Evolutionary conservation across 768 basidiomycete species (phyloP).

Genomic region (Leccinum rimulosum): DNA sequence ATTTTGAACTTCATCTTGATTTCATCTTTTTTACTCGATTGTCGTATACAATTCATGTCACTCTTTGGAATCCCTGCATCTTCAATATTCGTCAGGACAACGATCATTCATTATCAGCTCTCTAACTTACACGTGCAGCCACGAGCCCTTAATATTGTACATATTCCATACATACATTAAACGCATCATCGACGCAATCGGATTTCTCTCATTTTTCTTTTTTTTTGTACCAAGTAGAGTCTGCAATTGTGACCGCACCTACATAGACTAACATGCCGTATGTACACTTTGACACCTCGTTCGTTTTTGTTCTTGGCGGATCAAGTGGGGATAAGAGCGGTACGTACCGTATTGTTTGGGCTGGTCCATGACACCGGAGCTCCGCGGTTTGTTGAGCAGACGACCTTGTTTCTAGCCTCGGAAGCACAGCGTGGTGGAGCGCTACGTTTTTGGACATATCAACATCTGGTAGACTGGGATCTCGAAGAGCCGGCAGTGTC

Average conservation of each 20-base stretch:
- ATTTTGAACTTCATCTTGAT: constrained; percentile 26
- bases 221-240: constrained; percentile 27
- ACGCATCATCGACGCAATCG: constrained; percentile 28
- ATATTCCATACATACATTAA: constrained; percentile 33
- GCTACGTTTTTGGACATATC: constrained; percentile 9
- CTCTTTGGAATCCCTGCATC: constrained; percentile 32
- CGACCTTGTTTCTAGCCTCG: neutral
- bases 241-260: constrained; percentile 16
- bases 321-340: constrained; percentile 20
- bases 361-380: constrained; percentile 17
- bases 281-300: constrained; percentile 26
- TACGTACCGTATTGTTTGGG: constrained; percentile 17
- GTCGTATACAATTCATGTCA: constrained; percentile 34
- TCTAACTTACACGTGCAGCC: constrained; percentile 34
- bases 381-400: constrained; percentile 28
- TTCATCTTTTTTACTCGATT: constrained; percentile 35
- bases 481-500: constrained; percentile 8
- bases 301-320: constrained; percentile 7
- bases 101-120: constrained; percentile 36
- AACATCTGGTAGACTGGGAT: constrained; percentile 10
- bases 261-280: constrained; percentile 17
- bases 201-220: constrained; percentile 20
- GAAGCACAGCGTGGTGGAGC: constrained; percentile 2
- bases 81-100: constrained; percentile 34
- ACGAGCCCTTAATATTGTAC: constrained; percentile 36